Evolutionary conservation across 2,329 filamentous ascomycete genomes (phyloP).

Genomic region (Colletotrichum agaves): DNA sequence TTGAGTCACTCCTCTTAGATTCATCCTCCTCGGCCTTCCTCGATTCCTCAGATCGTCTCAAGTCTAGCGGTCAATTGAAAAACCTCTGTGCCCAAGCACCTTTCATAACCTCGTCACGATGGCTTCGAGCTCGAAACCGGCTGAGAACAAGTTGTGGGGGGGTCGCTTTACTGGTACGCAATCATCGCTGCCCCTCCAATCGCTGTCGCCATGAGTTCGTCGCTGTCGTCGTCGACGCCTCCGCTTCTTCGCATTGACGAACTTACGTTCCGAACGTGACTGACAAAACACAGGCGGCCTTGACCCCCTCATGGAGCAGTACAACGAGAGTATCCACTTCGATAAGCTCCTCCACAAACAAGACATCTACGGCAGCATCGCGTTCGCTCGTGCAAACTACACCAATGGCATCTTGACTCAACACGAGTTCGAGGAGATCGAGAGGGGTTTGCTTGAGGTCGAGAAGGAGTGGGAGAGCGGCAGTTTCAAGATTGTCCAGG

Average conservation of each 20-base stretch:
- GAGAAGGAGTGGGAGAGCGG: constrained; percentile 63
- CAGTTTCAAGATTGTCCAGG: constrained; percentile 63
- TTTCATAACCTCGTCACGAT: constrained; percentile 37
- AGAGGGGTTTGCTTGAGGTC: constrained; percentile 72
- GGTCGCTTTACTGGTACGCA: constrained; percentile 52
- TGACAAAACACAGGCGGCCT: constrained; percentile 70
- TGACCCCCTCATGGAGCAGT: constrained; percentile 86
- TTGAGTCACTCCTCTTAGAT: background rate
- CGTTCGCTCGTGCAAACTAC: constrained; percentile 82
- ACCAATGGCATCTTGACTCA: constrained; percentile 78
- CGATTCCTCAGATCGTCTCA: background rate
- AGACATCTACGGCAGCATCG: constrained; percentile 83
- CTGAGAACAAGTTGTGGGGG: constrained; percentile 53
- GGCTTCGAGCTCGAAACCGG: constrained; percentile 44
- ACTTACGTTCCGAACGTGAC: constrained; percentile 8
- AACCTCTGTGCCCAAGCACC: background rate
- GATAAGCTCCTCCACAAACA: constrained; percentile 82
- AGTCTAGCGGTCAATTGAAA: background rate
- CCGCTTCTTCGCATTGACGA: background rate
- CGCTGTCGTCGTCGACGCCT: background rate
- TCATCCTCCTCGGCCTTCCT: background rate
- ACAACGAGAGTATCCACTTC: constrained; percentile 84
- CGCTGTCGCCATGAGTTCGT: background rate
- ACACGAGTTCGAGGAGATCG: constrained; percentile 79
- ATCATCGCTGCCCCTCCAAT: background rate